Base-by-base conservation (phyloP, 1,284 basidiomycete genomes). In the Caloboletus firmus region DNA sequence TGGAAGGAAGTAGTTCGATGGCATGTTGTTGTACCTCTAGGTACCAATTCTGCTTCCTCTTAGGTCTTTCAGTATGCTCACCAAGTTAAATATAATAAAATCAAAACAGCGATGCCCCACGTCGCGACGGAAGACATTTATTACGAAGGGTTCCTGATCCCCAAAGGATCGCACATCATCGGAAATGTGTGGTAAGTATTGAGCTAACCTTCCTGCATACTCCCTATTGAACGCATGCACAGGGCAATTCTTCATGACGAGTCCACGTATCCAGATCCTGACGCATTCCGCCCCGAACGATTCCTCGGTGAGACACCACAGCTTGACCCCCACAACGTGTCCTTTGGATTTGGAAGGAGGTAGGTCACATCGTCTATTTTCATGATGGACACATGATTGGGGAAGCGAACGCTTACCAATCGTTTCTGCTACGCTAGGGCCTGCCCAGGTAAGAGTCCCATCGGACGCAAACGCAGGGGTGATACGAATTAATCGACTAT, bases 91-190 rank as follows among this genome's bases (percentile, higher is more conserved):
- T 18, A n/a, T n/a, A n/a, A n/a, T n/a, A n/a, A n/a, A n/a, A n/a
- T 9, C 2, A 18, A 7, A 28, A 46, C 26, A 76, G 75, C 64
- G 5, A 61, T 73, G 9, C 17, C 63, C 1, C 76, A 78, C 42
- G 67, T 72, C 2, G 61, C 72, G 1, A 62, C 59, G 17, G 68
- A 76, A 53, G 74, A 79, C 22, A 69, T 74, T 17, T 72, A n/a
- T n/a, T n/a, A n/a, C n/a, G n/a, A n/a, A n/a, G n/a, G n/a, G n/a
- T n/a, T n/a, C n/a, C n/a, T n/a, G 10, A 73, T 79, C 18, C 77
- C 76, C 0, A 76, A 78, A 56, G 74, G 72, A 20, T 62, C 69
- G 2, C 24, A 47, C 5, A 58, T 73, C 6, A 35, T 71, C 5
- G 47, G 58, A 37, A 70, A 67, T 20, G 10, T 51, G 3, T 64